A percentile compares a stretch with the other conserved stretches of the same genome.
These are phyloP conservation scores for Solanum acaule DNA, from an alignment of 257 asterid genomes.

Conservation along the genomic window DNA sequence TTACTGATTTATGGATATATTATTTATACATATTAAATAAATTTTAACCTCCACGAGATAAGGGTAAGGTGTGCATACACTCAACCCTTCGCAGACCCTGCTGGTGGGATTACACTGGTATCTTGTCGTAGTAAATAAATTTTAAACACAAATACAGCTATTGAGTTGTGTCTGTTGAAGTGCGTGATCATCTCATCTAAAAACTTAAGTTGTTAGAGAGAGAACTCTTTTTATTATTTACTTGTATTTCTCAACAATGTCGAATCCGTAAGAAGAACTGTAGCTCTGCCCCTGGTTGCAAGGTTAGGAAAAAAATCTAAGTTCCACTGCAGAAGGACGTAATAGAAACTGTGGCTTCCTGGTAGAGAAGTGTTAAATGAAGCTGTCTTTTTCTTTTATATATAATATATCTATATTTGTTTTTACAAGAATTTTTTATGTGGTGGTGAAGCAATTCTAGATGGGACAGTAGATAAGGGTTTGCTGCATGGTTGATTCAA, in stretches of 20 bases:
- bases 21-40: background rate
- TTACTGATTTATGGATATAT: background rate
- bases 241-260: background rate
- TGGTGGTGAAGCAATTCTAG: constrained; percentile 37
- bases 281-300: background rate
- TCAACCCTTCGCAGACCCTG: background rate
- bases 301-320: constrained; percentile 8
- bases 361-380: constrained; percentile 21
- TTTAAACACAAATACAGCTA: background rate
- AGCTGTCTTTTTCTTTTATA: constrained; percentile 4
- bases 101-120: background rate
- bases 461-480: constrained; percentile 36
- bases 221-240: background rate
- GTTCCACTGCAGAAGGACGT: constrained; percentile 29
- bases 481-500: constrained; percentile 30
- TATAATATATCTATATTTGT: background rate
- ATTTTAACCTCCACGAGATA: background rate
- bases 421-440: constrained; percentile 19
- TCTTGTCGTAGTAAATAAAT: background rate
- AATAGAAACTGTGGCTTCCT: constrained; percentile 24
- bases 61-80: background rate
- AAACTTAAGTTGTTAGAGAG: background rate
- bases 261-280: background rate
- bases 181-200: background rate
- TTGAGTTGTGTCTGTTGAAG: background rate